Percentiles rank a stretch among this genome's conserved stretches.
Conservation (phyloP, 441 rosid genomes). For the Populus hybrid region DNA sequence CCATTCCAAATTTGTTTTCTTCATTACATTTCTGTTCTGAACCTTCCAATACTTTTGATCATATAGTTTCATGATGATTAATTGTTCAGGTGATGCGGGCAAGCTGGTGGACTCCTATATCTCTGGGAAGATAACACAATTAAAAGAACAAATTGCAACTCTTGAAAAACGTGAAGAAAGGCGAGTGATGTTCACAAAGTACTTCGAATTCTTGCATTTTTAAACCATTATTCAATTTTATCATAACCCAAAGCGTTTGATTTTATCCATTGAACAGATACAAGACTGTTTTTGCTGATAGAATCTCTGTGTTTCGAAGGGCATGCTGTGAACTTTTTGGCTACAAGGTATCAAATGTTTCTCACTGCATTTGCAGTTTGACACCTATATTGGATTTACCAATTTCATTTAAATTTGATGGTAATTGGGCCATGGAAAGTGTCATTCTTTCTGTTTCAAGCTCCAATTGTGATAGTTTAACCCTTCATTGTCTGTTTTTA, state of each 20-base stretch:
- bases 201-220: not conserved
- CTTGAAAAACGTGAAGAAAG: slow-evolving; percentile 97
- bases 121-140: slow-evolving; percentile 76
- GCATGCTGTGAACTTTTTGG: slow-evolving; percentile 99
- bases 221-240: slow-evolving; percentile 14
- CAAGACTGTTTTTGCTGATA: slow-evolving; percentile 96
- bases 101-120: slow-evolving; percentile 79
- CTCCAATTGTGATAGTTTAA: not conserved
- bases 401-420: not conserved
- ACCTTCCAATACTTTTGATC: not conserved
- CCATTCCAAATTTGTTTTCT: not conserved
- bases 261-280: slow-evolving; percentile 53
- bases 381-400: not conserved
- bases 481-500: not conserved
- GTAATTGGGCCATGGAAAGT: not conserved
- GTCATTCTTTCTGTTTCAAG: not conserved
- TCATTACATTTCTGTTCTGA: slow-evolving; percentile 10
- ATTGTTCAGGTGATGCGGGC: slow-evolving; percentile 53
- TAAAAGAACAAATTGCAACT: slow-evolving; percentile 93
- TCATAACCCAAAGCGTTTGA: slow-evolving; percentile 23
- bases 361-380: not conserved
- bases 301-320: slow-evolving; percentile 93
- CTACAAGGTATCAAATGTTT: slow-evolving; percentile 66
- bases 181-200: slow-evolving; percentile 30
- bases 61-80: slow-evolving; percentile 10